phyloP scores from a whole-genome alignment of 108 stramenopile genomes.

The Conticribra weissflogii region DNA sequence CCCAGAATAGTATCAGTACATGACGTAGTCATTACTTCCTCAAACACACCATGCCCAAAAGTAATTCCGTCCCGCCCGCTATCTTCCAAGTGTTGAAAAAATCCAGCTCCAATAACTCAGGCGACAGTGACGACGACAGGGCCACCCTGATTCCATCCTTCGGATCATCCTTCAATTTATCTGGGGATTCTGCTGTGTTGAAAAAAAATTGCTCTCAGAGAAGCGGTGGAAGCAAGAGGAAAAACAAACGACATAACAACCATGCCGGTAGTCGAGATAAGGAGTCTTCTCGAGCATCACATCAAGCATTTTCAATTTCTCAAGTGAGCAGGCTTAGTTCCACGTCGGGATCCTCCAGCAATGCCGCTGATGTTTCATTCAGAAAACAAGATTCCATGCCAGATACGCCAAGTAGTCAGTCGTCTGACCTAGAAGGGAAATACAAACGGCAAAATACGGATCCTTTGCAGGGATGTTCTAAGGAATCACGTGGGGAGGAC shows the following conservation, averaged over 20 bases:
- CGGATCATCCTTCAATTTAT: constrained; percentile 17
- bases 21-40: too few species aligned
- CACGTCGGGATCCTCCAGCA: not conserved
- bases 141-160: constrained; percentile 15
- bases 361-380: not conserved
- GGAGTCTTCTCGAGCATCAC: not conserved
- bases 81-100: constrained; percentile 3
- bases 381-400: not conserved
- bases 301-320: not conserved
- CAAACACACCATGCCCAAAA: too few species aligned
- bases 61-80: not conserved
- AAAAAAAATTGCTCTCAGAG: constrained; percentile 5
- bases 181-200: constrained; percentile 1
- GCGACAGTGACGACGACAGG: constrained; percentile 11
- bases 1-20: too few species aligned
- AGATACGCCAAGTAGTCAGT: not conserved
- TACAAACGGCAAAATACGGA: not conserved
- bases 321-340: not conserved
- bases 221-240: not conserved
- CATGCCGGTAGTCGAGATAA: not conserved
- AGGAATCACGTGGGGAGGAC: not conserved
- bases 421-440: not conserved
- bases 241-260: not conserved
- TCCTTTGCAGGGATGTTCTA: not conserved
- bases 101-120: not conserved